Percentiles rank a stretch among this genome's conserved stretches.
phyloP scores from a whole-genome alignment of 257 asterid genomes.

The Penstemon barbatus region DNA sequence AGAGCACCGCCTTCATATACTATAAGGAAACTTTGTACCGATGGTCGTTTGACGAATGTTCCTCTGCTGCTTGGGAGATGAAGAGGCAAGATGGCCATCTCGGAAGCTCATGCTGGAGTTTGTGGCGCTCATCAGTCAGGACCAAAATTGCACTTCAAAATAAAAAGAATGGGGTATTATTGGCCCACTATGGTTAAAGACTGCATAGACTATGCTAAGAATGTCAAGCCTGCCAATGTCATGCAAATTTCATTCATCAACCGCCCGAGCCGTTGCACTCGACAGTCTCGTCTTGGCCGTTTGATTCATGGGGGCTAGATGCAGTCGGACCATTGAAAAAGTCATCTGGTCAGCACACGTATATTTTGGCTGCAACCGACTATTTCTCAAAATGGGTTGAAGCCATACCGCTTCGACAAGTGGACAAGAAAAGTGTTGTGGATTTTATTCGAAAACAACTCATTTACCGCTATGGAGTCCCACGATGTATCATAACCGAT shows the following conservation, averaged over 20 bases:
- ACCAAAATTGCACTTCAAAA: too few relatives aligned
- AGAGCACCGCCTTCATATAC: background rate
- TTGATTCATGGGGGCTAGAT: background rate
- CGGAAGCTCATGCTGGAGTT: too few relatives aligned
- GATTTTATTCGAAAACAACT: too few relatives aligned
- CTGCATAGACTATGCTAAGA: background rate
- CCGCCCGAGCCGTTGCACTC: background rate
- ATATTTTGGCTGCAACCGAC: background rate
- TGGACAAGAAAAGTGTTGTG: constrained; percentile 7
- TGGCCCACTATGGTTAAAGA: background rate
- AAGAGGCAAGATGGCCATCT: too few relatives aligned
- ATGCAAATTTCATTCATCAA: constrained; percentile 1
- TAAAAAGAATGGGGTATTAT: background rate
- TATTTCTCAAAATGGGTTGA: background rate
- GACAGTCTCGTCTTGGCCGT: background rate
- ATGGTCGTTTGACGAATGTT: background rate
- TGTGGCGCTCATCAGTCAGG: too few relatives aligned
- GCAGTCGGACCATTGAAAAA: background rate
- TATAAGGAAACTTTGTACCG: background rate
- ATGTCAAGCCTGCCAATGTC: background rate
- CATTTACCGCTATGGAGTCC: too few relatives aligned
- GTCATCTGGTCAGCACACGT: too few relatives aligned
- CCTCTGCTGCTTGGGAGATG: too few relatives aligned
- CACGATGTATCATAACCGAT: background rate
- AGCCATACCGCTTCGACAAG: background rate